Base-by-base conservation (phyloP, 2,329 filamentous ascomycete genomes). In the Fusarium begoniae region DNA sequence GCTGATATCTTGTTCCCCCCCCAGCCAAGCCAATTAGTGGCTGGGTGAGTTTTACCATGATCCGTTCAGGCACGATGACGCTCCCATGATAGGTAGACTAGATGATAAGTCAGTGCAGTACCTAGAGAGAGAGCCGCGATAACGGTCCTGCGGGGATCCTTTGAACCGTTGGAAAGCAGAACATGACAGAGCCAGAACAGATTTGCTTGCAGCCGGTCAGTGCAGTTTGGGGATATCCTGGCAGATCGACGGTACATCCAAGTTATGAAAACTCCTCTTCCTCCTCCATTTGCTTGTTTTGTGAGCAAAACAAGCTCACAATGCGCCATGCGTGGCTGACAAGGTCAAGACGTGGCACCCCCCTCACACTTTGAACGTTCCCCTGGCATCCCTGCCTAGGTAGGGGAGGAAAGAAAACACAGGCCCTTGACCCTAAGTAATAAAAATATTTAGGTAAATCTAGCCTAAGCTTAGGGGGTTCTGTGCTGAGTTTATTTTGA, bases 181-280 rank as follows among this genome's bases (percentile, higher is more conserved):
- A 28, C 22, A 43, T 41, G 37, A 30, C 56, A 48, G 43, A 58
- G 44, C 47, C 56, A 59, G 50, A 68, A 48, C 58, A 53, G 69
- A 72, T 67, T 70, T 65, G 70, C 69, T 70, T 78, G 76, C 72
- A 77, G 72, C 75, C 76, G 77, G 76, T 79, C 77, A 79, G 67
- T 28, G 64, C 62, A 68, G 35, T 41, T 59, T 61, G 64, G 40
- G 60, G 59, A 67, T 70, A 63, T 65, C 63, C 60, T 65, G 47
- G 57, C 55, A 64, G 63, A 78, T 78, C 62, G 72, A 76, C 69
- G 67, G 74, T 72, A 69, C 74, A 69, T 70, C 43, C 32, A 59
- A 70, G 58, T 66, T 44, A 51, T 30, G 50, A 58, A 53, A 28
- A 41, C n/a, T 32, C 9, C 45, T 48, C 26, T 14, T 30, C 26